These are phyloP conservation scores for Malus asiatica DNA, from an alignment of 306 rosid genomes.

Conservation along the genomic window DNA sequence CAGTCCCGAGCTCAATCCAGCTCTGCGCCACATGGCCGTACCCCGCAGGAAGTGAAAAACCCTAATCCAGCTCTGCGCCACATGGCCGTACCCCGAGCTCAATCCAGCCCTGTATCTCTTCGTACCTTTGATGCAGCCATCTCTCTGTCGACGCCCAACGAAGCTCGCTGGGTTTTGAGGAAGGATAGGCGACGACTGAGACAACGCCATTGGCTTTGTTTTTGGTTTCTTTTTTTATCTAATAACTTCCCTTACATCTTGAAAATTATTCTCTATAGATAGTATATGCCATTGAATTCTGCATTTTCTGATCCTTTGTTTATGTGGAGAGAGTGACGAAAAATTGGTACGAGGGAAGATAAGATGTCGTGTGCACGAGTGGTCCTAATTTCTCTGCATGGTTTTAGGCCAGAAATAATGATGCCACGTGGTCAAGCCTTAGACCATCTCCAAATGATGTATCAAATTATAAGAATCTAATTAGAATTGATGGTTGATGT, in stretches of 20 bases:
- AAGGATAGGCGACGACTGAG: conserved; percentile 65
- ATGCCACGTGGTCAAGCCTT: background rate
- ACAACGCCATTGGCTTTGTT: conserved; percentile 74
- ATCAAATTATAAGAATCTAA: no score
- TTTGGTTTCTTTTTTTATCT: background rate
- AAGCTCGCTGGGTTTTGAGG: conserved; percentile 59
- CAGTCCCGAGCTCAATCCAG: conserved; percentile 2
- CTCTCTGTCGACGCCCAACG: conserved; percentile 55
- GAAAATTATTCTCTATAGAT: background rate
- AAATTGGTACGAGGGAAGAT: background rate
- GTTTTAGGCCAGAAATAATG: background rate
- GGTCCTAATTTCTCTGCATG: conserved; percentile 10
- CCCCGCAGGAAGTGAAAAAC: background rate
- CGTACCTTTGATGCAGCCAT: conserved; percentile 59
- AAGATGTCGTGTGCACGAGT: conserved; percentile 8
- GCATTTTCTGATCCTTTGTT: background rate
- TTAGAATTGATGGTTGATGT: no score
- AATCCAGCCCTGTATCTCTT: conserved; percentile 28
- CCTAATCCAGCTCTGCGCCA: background rate
- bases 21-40: conserved; percentile 39
- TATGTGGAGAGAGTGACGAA: background rate
- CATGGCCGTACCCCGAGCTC: no score
- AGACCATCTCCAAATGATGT: no score
- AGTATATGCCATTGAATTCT: background rate
- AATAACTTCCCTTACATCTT: background rate